A percentile compares a stretch with the other conserved stretches of the same genome.
Evolutionary conservation across 345 rosid species (phyloP).

Genomic region (Acer saccharum): DNA sequence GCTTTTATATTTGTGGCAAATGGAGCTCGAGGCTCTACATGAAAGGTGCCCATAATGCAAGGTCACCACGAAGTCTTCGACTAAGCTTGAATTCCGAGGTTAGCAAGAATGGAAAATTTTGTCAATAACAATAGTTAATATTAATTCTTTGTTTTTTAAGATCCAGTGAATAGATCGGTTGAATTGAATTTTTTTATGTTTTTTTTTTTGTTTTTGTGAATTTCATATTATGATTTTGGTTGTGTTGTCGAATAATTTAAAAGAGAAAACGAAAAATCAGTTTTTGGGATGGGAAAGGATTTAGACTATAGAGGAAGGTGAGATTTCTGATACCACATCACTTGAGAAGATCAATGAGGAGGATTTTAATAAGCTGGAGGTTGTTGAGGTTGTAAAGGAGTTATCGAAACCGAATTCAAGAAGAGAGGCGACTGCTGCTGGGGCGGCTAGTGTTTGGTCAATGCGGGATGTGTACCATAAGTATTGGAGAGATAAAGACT

Average conservation of each 20-base stretch:
- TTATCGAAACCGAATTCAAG: slow-evolving; percentile 29
- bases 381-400: slow-evolving; percentile 4
- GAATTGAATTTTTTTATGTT: not conserved
- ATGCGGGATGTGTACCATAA: slow-evolving; percentile 60
- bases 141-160: not conserved
- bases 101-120: no score
- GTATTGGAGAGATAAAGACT: slow-evolving; percentile 25
- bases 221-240: slow-evolving; percentile 20
- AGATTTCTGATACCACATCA: slow-evolving; percentile 62
- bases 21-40: no score
- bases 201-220: no score
- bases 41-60: no score
- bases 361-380: slow-evolving; percentile 53
- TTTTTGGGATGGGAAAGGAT: slow-evolving; percentile 55
- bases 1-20: no score
- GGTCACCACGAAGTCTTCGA: no score
- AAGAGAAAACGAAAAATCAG: slow-evolving; percentile 16
- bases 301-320: slow-evolving; percentile 70
- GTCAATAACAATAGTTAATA: not conserved
- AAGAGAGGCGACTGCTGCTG: slow-evolving; percentile 10
- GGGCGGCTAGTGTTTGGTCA: slow-evolving; percentile 75
- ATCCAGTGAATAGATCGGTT: not conserved
- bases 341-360: slow-evolving; percentile 69
- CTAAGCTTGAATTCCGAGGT: no score
- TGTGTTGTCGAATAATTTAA: slow-evolving; percentile 15